phyloP scores from a whole-genome alignment of 169 alveolate genomes.

The Cyclospora cayetanensis region DNA sequence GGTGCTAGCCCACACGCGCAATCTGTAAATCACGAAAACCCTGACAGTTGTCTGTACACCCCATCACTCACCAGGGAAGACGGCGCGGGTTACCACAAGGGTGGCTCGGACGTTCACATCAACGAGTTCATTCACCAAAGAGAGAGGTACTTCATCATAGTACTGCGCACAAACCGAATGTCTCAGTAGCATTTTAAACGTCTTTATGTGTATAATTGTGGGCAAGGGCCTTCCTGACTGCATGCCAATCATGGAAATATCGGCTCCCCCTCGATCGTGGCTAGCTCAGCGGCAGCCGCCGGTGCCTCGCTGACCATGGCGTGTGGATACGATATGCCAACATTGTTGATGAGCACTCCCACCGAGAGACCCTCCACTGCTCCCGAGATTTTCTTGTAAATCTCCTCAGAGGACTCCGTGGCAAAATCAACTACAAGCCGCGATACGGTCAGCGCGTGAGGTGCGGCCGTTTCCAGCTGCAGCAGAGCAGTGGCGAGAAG shows the following conservation, averaged over 20 bases:
- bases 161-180: conserved; percentile 53
- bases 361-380: conserved; percentile 33
- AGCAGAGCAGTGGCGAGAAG: background rate
- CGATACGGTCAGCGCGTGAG: background rate
- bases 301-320: conserved; percentile 64
- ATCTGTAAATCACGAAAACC: background rate
- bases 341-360: conserved; percentile 81
- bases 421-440: conserved; percentile 29
- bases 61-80: conserved; percentile 39
- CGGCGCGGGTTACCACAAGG: conserved; percentile 71
- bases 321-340: conserved; percentile 80
- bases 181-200: background rate
- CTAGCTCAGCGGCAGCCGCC: background rate
- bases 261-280: no score
- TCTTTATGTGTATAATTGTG: background rate
- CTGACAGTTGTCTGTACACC: background rate
- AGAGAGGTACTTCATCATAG: conserved; percentile 71
- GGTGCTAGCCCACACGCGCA: background rate
- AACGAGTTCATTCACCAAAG: conserved; percentile 67
- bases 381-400: background rate
- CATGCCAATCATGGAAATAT: no score
- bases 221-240: background rate
- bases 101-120: conserved; percentile 76
- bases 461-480: conserved; percentile 8
- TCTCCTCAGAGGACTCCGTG: background rate